Evolutionary conservation across 331 rosid genomes (phyloP), one percentile per base, ranked within the genome.

Genomic region (Malus hybrid): DNA sequence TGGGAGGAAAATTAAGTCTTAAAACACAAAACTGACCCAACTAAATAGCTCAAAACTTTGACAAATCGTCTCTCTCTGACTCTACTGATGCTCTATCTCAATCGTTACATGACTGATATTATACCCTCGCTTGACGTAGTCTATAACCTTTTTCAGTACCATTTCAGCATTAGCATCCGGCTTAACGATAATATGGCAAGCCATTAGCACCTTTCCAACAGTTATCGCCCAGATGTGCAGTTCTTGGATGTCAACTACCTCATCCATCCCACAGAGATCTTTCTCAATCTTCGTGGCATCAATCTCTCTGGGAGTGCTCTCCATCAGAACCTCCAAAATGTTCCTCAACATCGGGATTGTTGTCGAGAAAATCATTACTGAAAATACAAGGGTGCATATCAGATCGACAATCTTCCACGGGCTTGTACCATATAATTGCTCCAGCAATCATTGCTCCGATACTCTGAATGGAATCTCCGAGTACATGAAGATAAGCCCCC

Each of bases 181-280:
- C 79, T 80, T 87, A 5, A 83, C 73, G 56, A 87, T 87, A 42
- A 87, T 87, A 83, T 87, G 91, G 61, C 87, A 87, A 65, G 91
- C 91, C 70, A 87, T 56, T 60, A 87, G 70, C 67, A 87, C 83
- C 78, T 84, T 87, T 62, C 91, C 91, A 5, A 87, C 88, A 5
- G 91, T 87, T 29, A 87, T 82, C 62, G 91, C 88, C 91, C 91
- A 87, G 31, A 87, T 87, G 76, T 87, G 91, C 22, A 87, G 85
- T 73, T 84, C 91, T 13, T 87, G 91, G 72, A 87, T 76, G 69
- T 88, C 88, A 31, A 87, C 81, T n/a, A 87, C 85, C 75, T 87
- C 91, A 2, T 84, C 88, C 84, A 87, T 87, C 84, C 84, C 91
- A 33, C 91, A 87, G 10, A 87, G 82, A 54, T 88, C 91, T 69